phyloP scores from a whole-genome alignment of 2,329 filamentous ascomycete genomes.

The Phyllosticta paracitricarpa region DNA sequence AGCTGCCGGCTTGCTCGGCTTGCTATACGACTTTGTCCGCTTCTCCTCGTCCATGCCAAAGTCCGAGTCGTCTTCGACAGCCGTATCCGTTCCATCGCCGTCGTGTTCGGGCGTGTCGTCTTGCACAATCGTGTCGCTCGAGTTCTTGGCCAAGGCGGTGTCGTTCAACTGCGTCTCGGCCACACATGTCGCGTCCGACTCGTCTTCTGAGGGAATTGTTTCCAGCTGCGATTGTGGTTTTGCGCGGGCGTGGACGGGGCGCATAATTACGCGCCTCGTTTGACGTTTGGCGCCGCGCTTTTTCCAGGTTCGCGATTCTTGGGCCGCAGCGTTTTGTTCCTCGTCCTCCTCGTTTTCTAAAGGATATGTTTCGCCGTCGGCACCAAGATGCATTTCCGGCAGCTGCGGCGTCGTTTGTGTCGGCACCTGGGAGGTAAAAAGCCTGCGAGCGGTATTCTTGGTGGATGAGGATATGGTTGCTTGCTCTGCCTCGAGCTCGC shows the following conservation, averaged over 20 bases:
- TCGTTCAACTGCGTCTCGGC: constrained; percentile 31
- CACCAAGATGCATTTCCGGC: constrained; percentile 33
- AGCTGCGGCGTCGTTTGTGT: background rate
- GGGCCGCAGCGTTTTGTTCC: constrained; percentile 37
- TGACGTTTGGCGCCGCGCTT: constrained; percentile 79
- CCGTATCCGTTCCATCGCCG: constrained; percentile 27
- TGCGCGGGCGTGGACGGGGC: constrained; percentile 11
- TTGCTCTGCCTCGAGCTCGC: constrained; percentile 53
- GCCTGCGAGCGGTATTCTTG: constrained; percentile 19
- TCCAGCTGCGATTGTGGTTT: constrained; percentile 16
- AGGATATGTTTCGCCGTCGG: constrained; percentile 28
- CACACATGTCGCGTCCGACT: constrained; percentile 16
- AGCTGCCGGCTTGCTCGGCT: constrained; percentile 14
- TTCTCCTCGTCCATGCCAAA: constrained; percentile 6
- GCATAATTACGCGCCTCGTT: constrained; percentile 55
- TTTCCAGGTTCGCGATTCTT: constrained; percentile 58
- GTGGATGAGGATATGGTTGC: constrained; percentile 18
- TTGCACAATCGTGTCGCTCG: constrained; percentile 17
- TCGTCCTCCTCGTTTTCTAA: constrained; percentile 53
- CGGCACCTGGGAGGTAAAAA: constrained; percentile 21
- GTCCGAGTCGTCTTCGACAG: constrained; percentile 28
- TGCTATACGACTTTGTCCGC: constrained; percentile 16
- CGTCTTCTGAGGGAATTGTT: constrained; percentile 26
- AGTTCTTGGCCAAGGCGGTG: background rate
- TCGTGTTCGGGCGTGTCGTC: constrained; percentile 19